These are phyloP conservation scores for Colletotrichum liaoningense DNA, from an alignment of 2,329 filamentous ascomycete genomes.

Conservation along the genomic window DNA sequence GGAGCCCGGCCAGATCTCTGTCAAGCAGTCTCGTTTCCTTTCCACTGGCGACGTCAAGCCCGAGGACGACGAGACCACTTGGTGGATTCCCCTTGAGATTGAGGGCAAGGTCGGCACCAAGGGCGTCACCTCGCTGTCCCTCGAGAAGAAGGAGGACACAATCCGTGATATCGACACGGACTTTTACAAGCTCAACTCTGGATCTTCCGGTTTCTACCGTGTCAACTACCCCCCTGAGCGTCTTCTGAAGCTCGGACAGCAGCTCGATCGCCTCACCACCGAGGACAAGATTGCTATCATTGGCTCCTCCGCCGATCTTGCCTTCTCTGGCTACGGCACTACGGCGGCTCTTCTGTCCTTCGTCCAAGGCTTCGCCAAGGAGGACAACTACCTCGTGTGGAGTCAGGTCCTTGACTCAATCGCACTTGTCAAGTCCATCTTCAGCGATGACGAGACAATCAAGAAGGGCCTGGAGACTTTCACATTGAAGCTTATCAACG, in stretches of 20 bases:
- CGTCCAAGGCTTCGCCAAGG: slow-evolving; percentile 83
- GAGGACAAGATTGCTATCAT: slow-evolving; percentile 95
- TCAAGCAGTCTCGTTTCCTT: slow-evolving; percentile 91
- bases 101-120: slow-evolving; percentile 78
- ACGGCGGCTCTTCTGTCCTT: slow-evolving; percentile 87
- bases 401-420: slow-evolving; percentile 84
- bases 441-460: slow-evolving; percentile 79
- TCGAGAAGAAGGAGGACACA: slow-evolving; percentile 82
- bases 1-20: slow-evolving; percentile 81
- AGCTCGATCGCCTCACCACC: slow-evolving; percentile 79
- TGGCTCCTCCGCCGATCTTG: slow-evolving; percentile 89
- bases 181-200: slow-evolving; percentile 95
- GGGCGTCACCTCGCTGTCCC: slow-evolving; percentile 71
- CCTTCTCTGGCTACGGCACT: slow-evolving; percentile 85
- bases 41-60: slow-evolving; percentile 90
- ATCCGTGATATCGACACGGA: slow-evolving; percentile 79
- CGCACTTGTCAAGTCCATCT: slow-evolving; percentile 83
- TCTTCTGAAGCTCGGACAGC: slow-evolving; percentile 81
- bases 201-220: slow-evolving; percentile 89
- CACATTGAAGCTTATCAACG: slow-evolving; percentile 79
- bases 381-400: slow-evolving; percentile 91
- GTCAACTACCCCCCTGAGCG: slow-evolving; percentile 92
- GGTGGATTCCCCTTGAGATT: slow-evolving; percentile 94
- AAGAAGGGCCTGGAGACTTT: slow-evolving; percentile 82
- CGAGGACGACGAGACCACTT: slow-evolving; percentile 90